Base-by-base conservation (phyloP, 805 yeast species). In the Candida wancherniae region DNA sequence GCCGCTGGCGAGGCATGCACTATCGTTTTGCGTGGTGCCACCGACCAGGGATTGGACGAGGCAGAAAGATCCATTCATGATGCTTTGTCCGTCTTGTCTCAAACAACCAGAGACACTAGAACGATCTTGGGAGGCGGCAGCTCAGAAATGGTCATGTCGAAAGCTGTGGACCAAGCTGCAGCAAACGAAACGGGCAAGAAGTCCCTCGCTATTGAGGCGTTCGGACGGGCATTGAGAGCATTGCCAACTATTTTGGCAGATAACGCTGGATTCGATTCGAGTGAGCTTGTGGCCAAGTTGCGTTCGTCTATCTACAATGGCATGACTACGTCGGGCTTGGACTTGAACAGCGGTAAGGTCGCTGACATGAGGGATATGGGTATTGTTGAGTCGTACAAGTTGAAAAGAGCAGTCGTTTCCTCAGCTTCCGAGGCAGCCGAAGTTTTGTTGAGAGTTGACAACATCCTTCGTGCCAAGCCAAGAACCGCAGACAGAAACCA, bases 371-470 rank as follows among this genome's bases (percentile, higher is more conserved):
- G 95, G 58, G 92, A 87, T 40, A 61, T 80, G 47, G 98, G 97
- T 14, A 75, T 90, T 46, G 87, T 92, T 31, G 99, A 92, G 64
- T 80, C 94, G 42, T 92, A 73, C 63, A 90, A 88, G 62, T 73
- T 92, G 58, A 92, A 92, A 65, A 72, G 76, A 42, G 95, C 97
- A 2, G 98, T 94, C 10, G 97, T 92, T 11, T 75, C 87, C 9
- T 80, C 94, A 27, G 97, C 98, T 4, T 71, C 95, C n/a, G 99
- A 92, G 66, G 98, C 98, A 19, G 94, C 97, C 4, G 97, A 92
- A 66, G 88, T 92, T 28, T 72, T 92, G 45, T 66, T 92, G 51
- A 78, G 99, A 56, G 99, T 92, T 24, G 99, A 92, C 57, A 90
- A 92, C 60, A 92, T 92, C 45, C 85, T 92, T 42, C 79, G 95